A percentile compares a stretch with the other conserved stretches of the same genome.
phyloP scores from a whole-genome alignment of 2,329 filamentous ascomycete genomes.

The Penicillium sp. region DNA sequence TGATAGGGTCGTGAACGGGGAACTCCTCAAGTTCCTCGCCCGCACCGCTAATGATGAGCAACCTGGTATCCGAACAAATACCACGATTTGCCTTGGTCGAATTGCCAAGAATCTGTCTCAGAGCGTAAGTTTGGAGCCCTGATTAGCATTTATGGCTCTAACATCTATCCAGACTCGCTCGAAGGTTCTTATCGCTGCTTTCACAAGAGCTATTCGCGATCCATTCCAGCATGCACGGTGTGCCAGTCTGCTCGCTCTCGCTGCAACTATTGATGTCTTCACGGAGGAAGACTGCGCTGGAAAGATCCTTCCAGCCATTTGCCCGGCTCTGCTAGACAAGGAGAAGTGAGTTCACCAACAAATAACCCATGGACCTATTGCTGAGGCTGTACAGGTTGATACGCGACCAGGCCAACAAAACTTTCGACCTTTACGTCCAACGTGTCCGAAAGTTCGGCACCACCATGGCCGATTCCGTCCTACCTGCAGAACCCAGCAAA shows the following conservation, averaged over 20 bases:
- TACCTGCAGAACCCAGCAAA: slow-evolving; percentile 60
- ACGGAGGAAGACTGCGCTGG: slow-evolving; percentile 85
- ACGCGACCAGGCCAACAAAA: slow-evolving; percentile 88
- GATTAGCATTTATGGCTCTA: slow-evolving; percentile 20
- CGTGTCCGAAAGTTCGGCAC: slow-evolving; percentile 78
- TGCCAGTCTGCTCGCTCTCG: slow-evolving; percentile 82
- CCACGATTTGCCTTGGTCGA: slow-evolving; percentile 94
- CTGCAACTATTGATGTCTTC: slow-evolving; percentile 84
- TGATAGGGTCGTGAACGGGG: slow-evolving; percentile 90
- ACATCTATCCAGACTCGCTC: slow-evolving; percentile 65
- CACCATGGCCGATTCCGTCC: slow-evolving; percentile 76
- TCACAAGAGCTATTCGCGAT: slow-evolving; percentile 84
- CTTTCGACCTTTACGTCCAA: slow-evolving; percentile 82
- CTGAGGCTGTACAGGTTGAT: slow-evolving; percentile 58
- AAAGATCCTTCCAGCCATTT: slow-evolving; percentile 82
- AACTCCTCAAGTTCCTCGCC: slow-evolving; percentile 85
- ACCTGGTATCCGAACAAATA: slow-evolving; percentile 95
- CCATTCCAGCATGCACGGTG: slow-evolving; percentile 94
- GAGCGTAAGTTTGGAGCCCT: slow-evolving; percentile 43
- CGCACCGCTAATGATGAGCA: slow-evolving; percentile 98
- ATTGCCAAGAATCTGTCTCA: slow-evolving; percentile 87
- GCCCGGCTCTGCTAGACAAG: slow-evolving; percentile 86
- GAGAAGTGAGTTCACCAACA: slow-evolving; percentile 66
- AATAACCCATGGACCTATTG: neutral
- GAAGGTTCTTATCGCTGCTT: slow-evolving; percentile 92